Percentiles rank a stretch among this genome's conserved stretches.
Evolutionary conservation across 1,284 basidiomycete species (phyloP).

Genomic region (Trichosporon coremiiforme): DNA sequence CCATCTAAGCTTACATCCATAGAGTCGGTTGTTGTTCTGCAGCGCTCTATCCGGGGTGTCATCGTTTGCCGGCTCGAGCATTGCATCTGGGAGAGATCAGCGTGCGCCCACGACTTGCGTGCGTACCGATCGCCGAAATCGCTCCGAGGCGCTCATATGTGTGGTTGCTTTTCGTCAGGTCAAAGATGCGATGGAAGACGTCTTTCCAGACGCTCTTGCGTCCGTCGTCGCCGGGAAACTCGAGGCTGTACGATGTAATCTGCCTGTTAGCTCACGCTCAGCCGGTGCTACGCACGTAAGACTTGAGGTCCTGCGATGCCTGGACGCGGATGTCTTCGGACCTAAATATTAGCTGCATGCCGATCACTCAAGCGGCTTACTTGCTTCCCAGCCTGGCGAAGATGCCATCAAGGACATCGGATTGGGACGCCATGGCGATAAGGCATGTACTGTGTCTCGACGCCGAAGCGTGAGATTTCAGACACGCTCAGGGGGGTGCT

Average conservation of each 20-base stretch:
- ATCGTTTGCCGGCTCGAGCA: conserved; percentile 51
- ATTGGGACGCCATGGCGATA: conserved; percentile 44
- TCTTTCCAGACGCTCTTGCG: conserved; percentile 56
- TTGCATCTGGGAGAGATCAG: conserved; percentile 36
- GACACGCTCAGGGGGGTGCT: not conserved
- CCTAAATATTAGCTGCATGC: conserved; percentile 16
- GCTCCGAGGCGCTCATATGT: conserved; percentile 58
- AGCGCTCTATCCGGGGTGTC: conserved; percentile 52
- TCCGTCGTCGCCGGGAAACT: conserved; percentile 53
- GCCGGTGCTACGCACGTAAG: conserved; percentile 35
- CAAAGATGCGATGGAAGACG: conserved; percentile 59
- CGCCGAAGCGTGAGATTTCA: not conserved
- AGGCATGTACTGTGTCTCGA: conserved; percentile 17
- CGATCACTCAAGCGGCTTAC: conserved; percentile 30
- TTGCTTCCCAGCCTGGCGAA: conserved; percentile 47
- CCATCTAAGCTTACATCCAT: conserved; percentile 44
- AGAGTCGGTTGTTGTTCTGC: conserved; percentile 53
- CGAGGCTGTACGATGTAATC: conserved; percentile 49
- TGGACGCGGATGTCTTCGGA: conserved; percentile 27
- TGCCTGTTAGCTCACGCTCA: conserved; percentile 18
- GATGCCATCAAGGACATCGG: conserved; percentile 52
- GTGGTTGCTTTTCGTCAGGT: conserved; percentile 58
- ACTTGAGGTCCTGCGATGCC: conserved; percentile 41
- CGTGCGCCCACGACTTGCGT: not conserved
- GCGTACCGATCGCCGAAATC: conserved; percentile 57